Evolutionary conservation across 306 rosid genomes (phyloP), one percentile per base, ranked within the genome.

Genomic region (Rubus idaeus): DNA sequence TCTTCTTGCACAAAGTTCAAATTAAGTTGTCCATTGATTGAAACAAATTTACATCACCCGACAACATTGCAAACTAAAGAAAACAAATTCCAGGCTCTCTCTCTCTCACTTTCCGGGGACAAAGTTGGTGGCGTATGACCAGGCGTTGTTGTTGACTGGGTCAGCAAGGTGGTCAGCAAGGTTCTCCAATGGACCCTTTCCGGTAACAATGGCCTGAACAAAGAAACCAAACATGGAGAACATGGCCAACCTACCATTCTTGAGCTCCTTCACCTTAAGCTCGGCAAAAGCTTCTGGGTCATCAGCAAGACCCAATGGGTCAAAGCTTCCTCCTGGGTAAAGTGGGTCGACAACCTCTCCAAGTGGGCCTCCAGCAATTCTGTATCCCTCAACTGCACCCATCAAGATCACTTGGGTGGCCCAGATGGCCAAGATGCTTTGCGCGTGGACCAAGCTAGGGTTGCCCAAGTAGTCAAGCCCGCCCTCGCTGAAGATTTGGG

Each of bases 261-360:
- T 88, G 16, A 86, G 63, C 81, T 88, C 90, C 90, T 88, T 86
- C 70, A 86, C 90, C 80, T 88, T 88, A 20, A 88, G 47, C 83
- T 86, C 90, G 6, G 90, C 92, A 40, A 88, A 88, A 0, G 92
- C 92, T 69, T 88, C 92, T 13, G 92, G 92, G 84, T 88, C 92
- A 16, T 88, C 91, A 10, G 91, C 91, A 4, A 88, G 77, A 6
- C 90, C 91, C 79, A 88, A 82, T 53, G 90, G 88, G 88, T 88
- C 91, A 35, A 88, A 88, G 84, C 91, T 88, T 18, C 89, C 91
- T 65, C 91, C 88, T 0, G 88, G 89, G 89, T 88, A 88, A 4
- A 88, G 61, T 12, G 91, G 91, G 88, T 88, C 91, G 0, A 78
- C 78, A 14, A 88, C 82, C 84, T 88, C 90, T 0, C 88, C 90